phyloP scores from a whole-genome alignment of 2,329 filamentous ascomycete species.

The Botryotinia narcissicola region DNA sequence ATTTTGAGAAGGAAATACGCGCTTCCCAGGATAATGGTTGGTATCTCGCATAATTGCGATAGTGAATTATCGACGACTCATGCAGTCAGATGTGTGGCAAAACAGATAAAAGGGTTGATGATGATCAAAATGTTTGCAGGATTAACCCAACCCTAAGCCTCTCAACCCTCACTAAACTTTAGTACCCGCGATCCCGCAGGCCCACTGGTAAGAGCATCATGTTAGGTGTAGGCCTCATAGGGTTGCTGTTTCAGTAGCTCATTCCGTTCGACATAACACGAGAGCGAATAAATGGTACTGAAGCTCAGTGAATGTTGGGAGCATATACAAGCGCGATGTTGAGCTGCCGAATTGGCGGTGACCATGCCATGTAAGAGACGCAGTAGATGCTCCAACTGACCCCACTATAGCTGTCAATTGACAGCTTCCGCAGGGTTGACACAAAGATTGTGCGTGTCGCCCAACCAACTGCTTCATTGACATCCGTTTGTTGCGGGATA shows the following conservation, averaged over 20 bases:
- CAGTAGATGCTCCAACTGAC: not conserved
- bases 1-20: conserved; percentile 1
- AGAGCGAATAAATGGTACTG: not conserved
- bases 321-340: not conserved
- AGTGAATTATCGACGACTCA: conserved; percentile 9
- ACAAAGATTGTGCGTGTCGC: not conserved
- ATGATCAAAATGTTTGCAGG: not conserved
- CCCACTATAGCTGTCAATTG: conserved; percentile 5
- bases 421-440: not conserved
- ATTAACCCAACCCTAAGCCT: conserved; percentile 5
- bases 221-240: not conserved
- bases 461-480: conserved; percentile 1
- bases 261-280: not conserved
- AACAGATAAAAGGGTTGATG: not conserved
- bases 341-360: not conserved
- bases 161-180: not conserved
- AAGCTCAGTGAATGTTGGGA: not conserved
- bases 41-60: conserved; percentile 16
- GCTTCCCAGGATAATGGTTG: conserved; percentile 9
- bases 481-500: not conserved
- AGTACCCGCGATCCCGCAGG: not conserved
- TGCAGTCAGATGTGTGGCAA: conserved; percentile 13
- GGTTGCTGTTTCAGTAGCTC: not conserved
- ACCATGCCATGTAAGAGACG: not conserved
- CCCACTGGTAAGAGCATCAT: not conserved